Percentiles rank a stretch among this genome's conserved stretches.
Conservation (phyloP, 495 filamentous ascomycete genomes). For the Stereocaulon alpinum region DNA sequence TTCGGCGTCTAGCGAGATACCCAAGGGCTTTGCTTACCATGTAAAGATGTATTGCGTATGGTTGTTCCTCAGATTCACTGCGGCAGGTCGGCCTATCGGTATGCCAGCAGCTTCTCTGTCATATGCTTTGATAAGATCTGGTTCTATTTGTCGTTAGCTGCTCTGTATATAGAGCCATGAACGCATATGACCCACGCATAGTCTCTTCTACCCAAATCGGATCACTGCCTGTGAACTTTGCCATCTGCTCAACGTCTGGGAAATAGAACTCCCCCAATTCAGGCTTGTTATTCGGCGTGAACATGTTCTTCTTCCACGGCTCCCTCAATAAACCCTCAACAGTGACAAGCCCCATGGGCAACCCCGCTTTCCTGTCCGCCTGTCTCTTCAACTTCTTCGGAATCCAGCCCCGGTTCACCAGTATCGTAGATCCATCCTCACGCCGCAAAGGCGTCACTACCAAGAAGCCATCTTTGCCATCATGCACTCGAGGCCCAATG, state of each 20-base stretch:
- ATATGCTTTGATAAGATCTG: constrained; percentile 62
- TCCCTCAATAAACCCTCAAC: constrained; percentile 77
- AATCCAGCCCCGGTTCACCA: constrained; percentile 90
- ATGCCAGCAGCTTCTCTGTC: constrained; percentile 70
- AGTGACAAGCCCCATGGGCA: constrained; percentile 57
- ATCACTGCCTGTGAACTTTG: constrained; percentile 69
- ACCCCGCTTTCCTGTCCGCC: constrained; percentile 44
- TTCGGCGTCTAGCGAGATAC: not conserved
- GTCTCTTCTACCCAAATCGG: constrained; percentile 94
- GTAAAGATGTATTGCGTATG: constrained; percentile 98
- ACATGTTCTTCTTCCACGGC: constrained; percentile 95
- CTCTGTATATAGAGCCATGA: constrained; percentile 9
- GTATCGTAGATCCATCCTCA: constrained; percentile 51
- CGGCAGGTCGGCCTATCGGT: constrained; percentile 80
- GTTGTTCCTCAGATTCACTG: constrained; percentile 91
- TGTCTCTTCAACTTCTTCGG: constrained; percentile 56
- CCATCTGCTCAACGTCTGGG: constrained; percentile 90
- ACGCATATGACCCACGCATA: constrained; percentile 50
- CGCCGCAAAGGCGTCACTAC: constrained; percentile 88
- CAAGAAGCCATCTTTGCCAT: constrained; percentile 80
- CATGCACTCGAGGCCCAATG: constrained; percentile 76
- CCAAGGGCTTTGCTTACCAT: constrained; percentile 51
- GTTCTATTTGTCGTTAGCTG: constrained; percentile 41
- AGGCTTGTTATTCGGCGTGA: constrained; percentile 82
- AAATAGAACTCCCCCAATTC: constrained; percentile 84